phyloP scores from a whole-genome alignment of 2,329 filamentous ascomycete species.

The Mollisiaceae sp. region DNA sequence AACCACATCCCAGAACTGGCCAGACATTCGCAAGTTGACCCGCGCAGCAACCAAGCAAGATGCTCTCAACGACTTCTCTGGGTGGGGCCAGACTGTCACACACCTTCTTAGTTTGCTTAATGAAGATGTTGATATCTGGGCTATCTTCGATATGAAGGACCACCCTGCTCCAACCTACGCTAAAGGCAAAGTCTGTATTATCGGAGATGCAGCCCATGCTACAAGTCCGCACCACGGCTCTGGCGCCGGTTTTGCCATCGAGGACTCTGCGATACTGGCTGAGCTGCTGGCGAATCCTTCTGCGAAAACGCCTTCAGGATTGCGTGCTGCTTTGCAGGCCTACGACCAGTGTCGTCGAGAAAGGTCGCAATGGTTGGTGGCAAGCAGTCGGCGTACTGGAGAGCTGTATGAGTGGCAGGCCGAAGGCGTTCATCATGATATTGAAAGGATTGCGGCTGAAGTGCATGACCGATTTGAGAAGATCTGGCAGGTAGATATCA shows the following conservation, averaged over 20 bases:
- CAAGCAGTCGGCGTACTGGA: conserved; percentile 5
- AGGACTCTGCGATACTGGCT: conserved; percentile 12
- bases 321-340: conserved; percentile 9
- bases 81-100: neutral
- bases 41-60: conserved; percentile 9
- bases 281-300: conserved; percentile 6
- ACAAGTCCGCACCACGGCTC: conserved; percentile 13
- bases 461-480: neutral
- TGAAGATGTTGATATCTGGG: conserved; percentile 12
- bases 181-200: conserved; percentile 10
- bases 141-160: conserved; percentile 7
- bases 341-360: conserved; percentile 7
- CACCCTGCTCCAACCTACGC: conserved; percentile 10
- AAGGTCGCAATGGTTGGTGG: conserved; percentile 8
- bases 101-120: neutral
- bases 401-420: conserved; percentile 15
- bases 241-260: conserved; percentile 11
- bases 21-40: neutral
- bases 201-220: conserved; percentile 15
- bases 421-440: conserved; percentile 2
- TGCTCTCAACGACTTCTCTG: conserved; percentile 2
- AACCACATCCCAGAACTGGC: conserved; percentile 46
- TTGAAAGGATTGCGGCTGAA: conserved; percentile 4
- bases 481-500: conserved; percentile 11
- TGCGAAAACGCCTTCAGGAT: conserved; percentile 7